Evolutionary conservation across 73 alveolate genomes (phyloP).

Genomic region (Diophrys appendiculata): DNA sequence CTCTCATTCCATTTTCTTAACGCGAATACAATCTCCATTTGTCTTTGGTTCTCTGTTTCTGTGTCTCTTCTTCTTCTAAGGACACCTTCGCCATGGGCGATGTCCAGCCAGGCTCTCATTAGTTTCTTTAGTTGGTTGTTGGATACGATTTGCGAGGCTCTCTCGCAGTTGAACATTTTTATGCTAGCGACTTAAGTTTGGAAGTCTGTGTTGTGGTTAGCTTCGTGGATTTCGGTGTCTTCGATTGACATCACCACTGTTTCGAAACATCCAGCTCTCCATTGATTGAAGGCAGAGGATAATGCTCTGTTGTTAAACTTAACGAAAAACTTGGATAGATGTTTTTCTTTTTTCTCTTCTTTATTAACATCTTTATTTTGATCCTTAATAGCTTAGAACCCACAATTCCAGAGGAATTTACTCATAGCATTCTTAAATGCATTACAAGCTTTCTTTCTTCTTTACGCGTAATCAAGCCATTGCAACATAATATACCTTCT

Average conservation of each 20-base stretch:
- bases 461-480: constrained; percentile 35
- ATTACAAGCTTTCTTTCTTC: constrained; percentile 8
- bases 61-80: neutral
- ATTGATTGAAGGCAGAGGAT: constrained; percentile 25
- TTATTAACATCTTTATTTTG: constrained; percentile 10
- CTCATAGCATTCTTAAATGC: constrained; percentile 28
- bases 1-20: constrained; percentile 4
- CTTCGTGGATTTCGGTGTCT: neutral
- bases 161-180: neutral
- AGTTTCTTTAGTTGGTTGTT: constrained; percentile 4
- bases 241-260: neutral
- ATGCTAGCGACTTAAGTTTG: neutral
- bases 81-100: neutral
- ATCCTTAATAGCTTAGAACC: constrained; percentile 22
- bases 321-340: constrained; percentile 9
- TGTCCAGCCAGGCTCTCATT: constrained; percentile 7
- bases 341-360: constrained; percentile 5
- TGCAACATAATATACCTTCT: constrained; percentile 33
- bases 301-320: constrained; percentile 43
- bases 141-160: neutral
- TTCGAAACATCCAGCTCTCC: constrained; percentile 15
- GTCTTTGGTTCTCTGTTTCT: neutral
- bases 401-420: constrained; percentile 25
- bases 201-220: neutral
- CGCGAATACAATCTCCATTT: neutral